These are phyloP conservation scores for Xylaria scruposa DNA, from an alignment of 495 filamentous ascomycete genomes.

Conservation along the genomic window DNA sequence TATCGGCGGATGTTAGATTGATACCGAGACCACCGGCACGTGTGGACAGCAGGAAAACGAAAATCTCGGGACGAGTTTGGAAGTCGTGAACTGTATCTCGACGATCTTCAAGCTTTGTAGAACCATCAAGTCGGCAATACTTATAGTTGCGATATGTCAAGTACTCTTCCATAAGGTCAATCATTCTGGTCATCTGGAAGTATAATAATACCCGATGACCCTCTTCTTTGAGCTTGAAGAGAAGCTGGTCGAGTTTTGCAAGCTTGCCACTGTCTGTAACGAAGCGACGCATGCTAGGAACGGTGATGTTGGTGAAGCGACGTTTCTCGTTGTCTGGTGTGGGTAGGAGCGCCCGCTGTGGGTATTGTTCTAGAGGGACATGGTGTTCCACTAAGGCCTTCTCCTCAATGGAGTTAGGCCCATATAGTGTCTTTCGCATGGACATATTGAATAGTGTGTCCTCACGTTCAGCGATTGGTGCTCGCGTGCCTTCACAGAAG, in stretches of 20 bases:
- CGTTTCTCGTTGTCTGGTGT: conserved; percentile 77
- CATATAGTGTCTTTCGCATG: conserved; percentile 77
- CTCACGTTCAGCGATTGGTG: conserved; percentile 69
- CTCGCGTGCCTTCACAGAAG: conserved; percentile 69
- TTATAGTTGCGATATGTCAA: conserved; percentile 98
- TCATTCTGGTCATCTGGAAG: conserved; percentile 99
- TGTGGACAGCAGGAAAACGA: conserved; percentile 94
- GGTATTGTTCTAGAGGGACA: conserved; percentile 67
- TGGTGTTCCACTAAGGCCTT: conserved; percentile 73
- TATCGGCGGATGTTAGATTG: conserved; percentile 90
- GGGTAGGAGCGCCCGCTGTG: conserved; percentile 71
- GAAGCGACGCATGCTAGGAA: conserved; percentile 98
- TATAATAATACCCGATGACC: conserved; percentile 97
- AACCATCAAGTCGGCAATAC: conserved; percentile 95
- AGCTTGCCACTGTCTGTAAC: conserved; percentile 98
- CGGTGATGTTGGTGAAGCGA: conserved; percentile 86
- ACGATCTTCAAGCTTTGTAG: conserved; percentile 97
- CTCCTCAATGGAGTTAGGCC: conserved; percentile 70
- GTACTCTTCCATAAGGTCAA: conserved; percentile 99
- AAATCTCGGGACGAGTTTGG: conserved; percentile 90
- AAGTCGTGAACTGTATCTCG: conserved; percentile 97
- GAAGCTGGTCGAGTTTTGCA: conserved; percentile 85
- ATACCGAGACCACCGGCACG: conserved; percentile 97
- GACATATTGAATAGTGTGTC: conserved; percentile 78
- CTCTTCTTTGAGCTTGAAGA: conserved; percentile 86